Percentiles rank a stretch among this genome's conserved stretches.
phyloP scores from a whole-genome alignment of 305 asterid genomes.

The Stenogyne calaminthoides region DNA sequence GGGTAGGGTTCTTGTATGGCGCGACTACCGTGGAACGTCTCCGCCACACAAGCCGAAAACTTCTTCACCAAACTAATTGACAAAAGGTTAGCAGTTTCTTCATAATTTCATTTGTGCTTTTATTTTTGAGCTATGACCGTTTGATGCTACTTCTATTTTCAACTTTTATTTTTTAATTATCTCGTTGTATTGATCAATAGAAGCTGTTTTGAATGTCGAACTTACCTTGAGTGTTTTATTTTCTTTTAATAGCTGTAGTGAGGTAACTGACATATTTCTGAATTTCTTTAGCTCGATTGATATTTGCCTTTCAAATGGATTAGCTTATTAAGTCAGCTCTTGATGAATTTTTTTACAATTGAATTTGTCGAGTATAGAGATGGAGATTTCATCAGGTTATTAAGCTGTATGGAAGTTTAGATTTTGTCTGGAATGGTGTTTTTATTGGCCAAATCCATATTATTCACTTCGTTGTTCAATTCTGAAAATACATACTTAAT shows the following conservation, averaged over 20 bases:
- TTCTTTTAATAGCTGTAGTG: too few species aligned
- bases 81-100: slow-evolving; percentile 48
- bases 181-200: too few species aligned
- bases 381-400: background rate
- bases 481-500: too few species aligned
- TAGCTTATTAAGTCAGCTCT: background rate
- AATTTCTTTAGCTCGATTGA: slow-evolving; percentile 16
- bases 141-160: too few species aligned
- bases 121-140: too few species aligned
- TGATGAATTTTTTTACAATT: background rate
- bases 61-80: slow-evolving; percentile 81
- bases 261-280: background rate
- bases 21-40: slow-evolving; percentile 87
- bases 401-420: background rate
- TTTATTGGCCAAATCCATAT: background rate
- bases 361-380: background rate
- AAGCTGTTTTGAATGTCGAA: too few species aligned
- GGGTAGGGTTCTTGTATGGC: slow-evolving; percentile 86
- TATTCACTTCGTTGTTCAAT: background rate
- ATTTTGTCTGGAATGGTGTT: background rate
- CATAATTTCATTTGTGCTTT: too few species aligned
- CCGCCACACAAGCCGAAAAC: slow-evolving; percentile 75
- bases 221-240: too few species aligned
- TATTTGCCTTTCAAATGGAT: slow-evolving; percentile 4
- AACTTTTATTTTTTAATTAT: too few species aligned